Percentiles rank a stretch among this genome's conserved stretches.
Conservation (phyloP, 2,329 filamentous ascomycete species). For the Pezicula rhizophila region DNA sequence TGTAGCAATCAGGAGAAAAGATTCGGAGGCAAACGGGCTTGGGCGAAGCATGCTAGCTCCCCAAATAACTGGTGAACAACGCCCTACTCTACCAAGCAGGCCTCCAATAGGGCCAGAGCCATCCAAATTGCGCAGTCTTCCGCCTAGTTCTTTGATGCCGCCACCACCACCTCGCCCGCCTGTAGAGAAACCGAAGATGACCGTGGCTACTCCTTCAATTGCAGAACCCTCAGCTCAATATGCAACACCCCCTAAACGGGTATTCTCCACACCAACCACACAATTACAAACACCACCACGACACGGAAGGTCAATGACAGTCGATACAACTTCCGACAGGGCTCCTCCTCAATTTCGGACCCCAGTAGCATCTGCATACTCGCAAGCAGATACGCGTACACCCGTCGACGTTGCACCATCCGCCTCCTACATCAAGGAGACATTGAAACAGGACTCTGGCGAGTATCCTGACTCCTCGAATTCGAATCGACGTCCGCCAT, state of each 20-base stretch:
- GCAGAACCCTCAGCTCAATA: slow-evolving; percentile 5
- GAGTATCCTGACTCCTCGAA: slow-evolving; percentile 81
- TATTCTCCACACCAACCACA: slow-evolving; percentile 40
- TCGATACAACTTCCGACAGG: slow-evolving; percentile 38
- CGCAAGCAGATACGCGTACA: slow-evolving; percentile 4
- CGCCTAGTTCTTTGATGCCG: slow-evolving; percentile 14
- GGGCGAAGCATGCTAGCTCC: slow-evolving; percentile 32
- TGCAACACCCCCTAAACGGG: slow-evolving; percentile 35
- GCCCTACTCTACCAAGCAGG: slow-evolving; percentile 44
- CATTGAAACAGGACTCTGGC: slow-evolving; percentile 9
- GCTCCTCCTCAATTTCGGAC: slow-evolving; percentile 32
- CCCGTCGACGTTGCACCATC: slow-evolving; percentile 5
- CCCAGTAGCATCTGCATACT: slow-evolving; percentile 15
- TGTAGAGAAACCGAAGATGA: slow-evolving; percentile 18
- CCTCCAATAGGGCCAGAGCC: slow-evolving; percentile 28
- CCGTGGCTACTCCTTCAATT: slow-evolving; percentile 8
- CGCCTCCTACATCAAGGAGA: slow-evolving; percentile 11
- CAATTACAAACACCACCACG: slow-evolving; percentile 37
- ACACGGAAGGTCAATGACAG: slow-evolving; percentile 44
- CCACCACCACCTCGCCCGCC: slow-evolving; percentile 22
- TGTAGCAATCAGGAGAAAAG: slow-evolving; percentile 35
- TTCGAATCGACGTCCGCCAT: slow-evolving; percentile 77
- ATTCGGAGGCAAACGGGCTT: slow-evolving; percentile 36
- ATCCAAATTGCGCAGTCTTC: slow-evolving; percentile 17
- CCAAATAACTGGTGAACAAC: slow-evolving; percentile 37